Percentiles rank a stretch among this genome's conserved stretches.
Conservation (phyloP, 2,329 filamentous ascomycete species). For the Neoscytalidium dimidiatum region DNA sequence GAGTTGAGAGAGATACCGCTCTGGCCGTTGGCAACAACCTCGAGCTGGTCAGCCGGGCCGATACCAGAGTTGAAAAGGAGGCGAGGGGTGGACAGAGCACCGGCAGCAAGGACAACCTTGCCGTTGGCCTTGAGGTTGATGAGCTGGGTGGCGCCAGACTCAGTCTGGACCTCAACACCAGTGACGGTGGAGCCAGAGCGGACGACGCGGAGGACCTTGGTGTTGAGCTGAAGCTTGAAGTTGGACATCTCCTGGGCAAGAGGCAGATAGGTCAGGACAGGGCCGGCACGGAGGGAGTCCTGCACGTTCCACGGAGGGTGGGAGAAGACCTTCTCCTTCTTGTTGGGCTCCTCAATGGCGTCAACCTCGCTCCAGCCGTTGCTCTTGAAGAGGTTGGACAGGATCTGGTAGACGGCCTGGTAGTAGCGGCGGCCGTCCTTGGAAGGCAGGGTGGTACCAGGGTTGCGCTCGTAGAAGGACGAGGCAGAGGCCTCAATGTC, state of each 20-base stretch:
- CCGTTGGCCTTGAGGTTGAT: constrained; percentile 26
- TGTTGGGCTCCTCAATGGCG: constrained; percentile 26
- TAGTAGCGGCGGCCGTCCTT: constrained; percentile 27
- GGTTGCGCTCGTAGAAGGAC: constrained; percentile 26
- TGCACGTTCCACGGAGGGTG: constrained; percentile 21
- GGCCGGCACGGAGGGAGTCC: constrained; percentile 25
- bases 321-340: constrained; percentile 26
- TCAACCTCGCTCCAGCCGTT: constrained; percentile 26
- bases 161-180: constrained; percentile 26
- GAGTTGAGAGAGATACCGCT: constrained; percentile 23
- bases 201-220: constrained; percentile 26
- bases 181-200: constrained; percentile 23
- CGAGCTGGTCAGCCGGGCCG: constrained; percentile 29
- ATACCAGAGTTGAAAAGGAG: constrained; percentile 31
- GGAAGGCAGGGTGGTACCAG: constrained; percentile 26
- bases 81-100: constrained; percentile 28
- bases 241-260: constrained; percentile 23
- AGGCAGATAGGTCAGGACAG: constrained; percentile 27
- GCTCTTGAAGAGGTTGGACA: constrained; percentile 24
- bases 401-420: constrained; percentile 25
- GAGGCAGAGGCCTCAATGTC: constrained; percentile 25
- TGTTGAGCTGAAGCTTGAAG: constrained; percentile 28
- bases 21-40: constrained; percentile 24
- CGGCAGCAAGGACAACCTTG: constrained; percentile 30
- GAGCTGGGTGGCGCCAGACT: constrained; percentile 22